Evolutionary conservation across 1,284 basidiomycete species (phyloP), one percentile per base, ranked within the genome.

Genomic region (Rhizoctonia solani): DNA sequence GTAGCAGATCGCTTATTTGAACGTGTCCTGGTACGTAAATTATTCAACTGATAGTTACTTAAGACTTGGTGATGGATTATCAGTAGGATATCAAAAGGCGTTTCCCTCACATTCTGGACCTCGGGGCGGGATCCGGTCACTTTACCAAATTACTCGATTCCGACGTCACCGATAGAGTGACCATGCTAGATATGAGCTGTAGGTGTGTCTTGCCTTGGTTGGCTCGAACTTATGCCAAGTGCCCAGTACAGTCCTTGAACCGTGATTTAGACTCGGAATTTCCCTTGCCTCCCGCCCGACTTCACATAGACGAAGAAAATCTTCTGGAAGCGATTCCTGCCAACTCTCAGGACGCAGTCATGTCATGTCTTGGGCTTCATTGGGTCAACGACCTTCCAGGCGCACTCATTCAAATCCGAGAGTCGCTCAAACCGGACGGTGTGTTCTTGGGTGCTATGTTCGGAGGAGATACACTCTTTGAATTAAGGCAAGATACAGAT

Each of bases 361-460:
- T 98, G 32, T 95, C 93, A 14, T 94, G 92, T 73, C 83, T 97
- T 1, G 90, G 89, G 67, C 81, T 99, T 61, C 97, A 99, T 74
- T 99, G 97, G 97, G 88, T 98, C 8, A 99, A 99, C 73, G 97
- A 99, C 78, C 84, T 99, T 13, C 96, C 95, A 69, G 93, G 94
- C n/a, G 82, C 88, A 0, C 83, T 99, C 27, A 84, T 95, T 11
- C 97, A 99, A 75, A 92, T 98, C 68, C 86, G 85, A 72, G 87
- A 94, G 76, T 86, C 89, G 1, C 79, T 99, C 14, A 83, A 88
- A 73, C 93, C 95, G 0, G 97, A 99, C 75, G 97, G 96, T 0
- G 86, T 98, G 30, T 98, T 99, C 74, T 82, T 99, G 14, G 95
- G 90, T 21, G 93, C 95, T 6, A 89, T 99, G 79, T 87, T 97